Evolutionary conservation across 768 basidiomycete genomes (phyloP).

Genomic region (Tylopilus sp.): DNA sequence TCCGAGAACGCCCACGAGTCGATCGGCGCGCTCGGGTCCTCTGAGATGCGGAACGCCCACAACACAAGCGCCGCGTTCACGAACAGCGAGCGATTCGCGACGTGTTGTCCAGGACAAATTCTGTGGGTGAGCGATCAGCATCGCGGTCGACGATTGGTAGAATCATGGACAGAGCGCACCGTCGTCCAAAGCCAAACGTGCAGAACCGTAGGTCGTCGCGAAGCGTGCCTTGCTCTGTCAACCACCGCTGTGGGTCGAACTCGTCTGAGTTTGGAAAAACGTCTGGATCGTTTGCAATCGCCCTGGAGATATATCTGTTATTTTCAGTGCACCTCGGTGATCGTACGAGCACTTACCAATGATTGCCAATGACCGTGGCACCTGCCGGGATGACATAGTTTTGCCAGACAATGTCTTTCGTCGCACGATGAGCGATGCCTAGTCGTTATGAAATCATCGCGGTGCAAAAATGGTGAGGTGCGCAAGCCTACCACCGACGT

Average conservation of each 20-base stretch:
- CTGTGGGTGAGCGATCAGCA: not conserved
- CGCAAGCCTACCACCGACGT: not conserved
- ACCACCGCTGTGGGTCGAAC: constrained; percentile 8
- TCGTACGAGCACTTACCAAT: not conserved
- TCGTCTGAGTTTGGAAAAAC: constrained; percentile 3
- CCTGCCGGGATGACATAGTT: constrained; percentile 8
- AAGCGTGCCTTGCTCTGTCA: not conserved
- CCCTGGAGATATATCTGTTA: not conserved
- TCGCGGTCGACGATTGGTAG: no score
- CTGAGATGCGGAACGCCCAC: constrained; percentile 4
- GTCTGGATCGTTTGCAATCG: constrained; percentile 6
- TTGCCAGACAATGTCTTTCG: constrained; percentile 1
- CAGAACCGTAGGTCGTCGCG: constrained; percentile 6
- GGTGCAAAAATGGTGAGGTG: not conserved
- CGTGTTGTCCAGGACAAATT: constrained; percentile 2
- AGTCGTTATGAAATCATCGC: not conserved
- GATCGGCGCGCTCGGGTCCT: constrained; percentile 1
- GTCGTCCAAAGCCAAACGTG: constrained; percentile 5
- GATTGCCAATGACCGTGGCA: constrained; percentile 2
- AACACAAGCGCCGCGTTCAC: not conserved
- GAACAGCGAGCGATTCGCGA: constrained; percentile 8
- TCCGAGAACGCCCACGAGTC: not conserved
- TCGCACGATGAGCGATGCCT: constrained; percentile 8
- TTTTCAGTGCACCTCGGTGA: no score
- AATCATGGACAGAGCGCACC: not conserved